These are phyloP conservation scores for Tuber borchii DNA, from an alignment of 495 filamentous ascomycete genomes.

Conservation along the genomic window DNA sequence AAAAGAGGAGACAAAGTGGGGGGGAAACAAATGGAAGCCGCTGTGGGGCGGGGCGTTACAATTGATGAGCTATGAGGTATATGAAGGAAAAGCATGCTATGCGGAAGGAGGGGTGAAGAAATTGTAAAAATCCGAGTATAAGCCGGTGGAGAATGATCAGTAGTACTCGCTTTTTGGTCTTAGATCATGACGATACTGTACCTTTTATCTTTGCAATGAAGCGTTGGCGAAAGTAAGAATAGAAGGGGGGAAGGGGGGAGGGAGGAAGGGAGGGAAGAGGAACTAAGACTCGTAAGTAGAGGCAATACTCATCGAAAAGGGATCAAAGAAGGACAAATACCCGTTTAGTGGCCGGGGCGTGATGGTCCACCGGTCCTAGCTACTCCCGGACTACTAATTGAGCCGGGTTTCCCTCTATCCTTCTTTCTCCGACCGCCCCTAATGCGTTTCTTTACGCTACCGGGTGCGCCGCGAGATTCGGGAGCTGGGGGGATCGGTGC, in stretches of 20 bases:
- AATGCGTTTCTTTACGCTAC: neutral
- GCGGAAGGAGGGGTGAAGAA: neutral
- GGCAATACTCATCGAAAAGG: neutral
- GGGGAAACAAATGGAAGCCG: neutral
- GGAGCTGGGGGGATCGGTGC: neutral
- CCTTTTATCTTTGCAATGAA: neutral
- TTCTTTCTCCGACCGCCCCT: neutral
- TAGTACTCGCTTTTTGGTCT: neutral
- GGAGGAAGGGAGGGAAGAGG: neutral
- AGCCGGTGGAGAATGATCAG: neutral
- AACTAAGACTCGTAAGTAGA: conserved; percentile 5
- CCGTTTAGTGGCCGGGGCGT: neutral
- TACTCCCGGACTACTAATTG: neutral
- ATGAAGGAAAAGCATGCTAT: neutral
- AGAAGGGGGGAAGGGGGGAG: neutral
- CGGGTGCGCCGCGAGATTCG: neutral
- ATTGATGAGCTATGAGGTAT: neutral
- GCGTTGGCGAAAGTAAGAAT: neutral
- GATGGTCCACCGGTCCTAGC: neutral
- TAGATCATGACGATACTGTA: neutral
- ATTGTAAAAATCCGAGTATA: neutral
- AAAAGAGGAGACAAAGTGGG: neutral
- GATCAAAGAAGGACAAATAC: neutral
- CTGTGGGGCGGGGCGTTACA: neutral
- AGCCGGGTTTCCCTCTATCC: neutral